These are phyloP conservation scores for Rhynchosporium agropyri DNA, from an alignment of 2,329 filamentous ascomycete species.

Conservation along the genomic window DNA sequence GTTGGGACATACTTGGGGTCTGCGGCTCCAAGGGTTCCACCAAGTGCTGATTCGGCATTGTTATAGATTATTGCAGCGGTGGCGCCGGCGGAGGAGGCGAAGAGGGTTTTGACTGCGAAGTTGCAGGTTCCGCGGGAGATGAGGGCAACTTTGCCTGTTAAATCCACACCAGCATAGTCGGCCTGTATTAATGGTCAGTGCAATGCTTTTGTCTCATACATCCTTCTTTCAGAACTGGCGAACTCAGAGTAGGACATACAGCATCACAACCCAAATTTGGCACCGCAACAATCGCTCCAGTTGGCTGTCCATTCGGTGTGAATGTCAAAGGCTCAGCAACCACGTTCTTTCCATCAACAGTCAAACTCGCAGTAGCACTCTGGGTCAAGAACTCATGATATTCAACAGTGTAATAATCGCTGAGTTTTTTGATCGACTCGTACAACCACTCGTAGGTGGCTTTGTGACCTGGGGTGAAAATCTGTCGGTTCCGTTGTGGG, in stretches of 20 bases:
- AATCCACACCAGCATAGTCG: slow-evolving; percentile 58
- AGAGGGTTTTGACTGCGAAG: slow-evolving; percentile 61
- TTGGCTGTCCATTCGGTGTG: slow-evolving; percentile 22
- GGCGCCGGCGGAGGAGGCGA: slow-evolving; percentile 69
- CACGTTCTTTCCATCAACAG: slow-evolving; percentile 20
- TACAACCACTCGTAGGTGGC: slow-evolving; percentile 50
- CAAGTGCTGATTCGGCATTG: slow-evolving; percentile 57
- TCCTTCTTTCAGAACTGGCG: too few relatives aligned
- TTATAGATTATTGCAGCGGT: slow-evolving; percentile 74
- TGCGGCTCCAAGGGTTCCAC: slow-evolving; percentile 66
- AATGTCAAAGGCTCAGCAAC: slow-evolving; percentile 26
- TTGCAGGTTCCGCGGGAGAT: slow-evolving; percentile 69
- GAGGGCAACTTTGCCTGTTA: slow-evolving; percentile 67
- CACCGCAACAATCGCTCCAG: slow-evolving; percentile 26
- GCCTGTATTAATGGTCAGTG: neutral
- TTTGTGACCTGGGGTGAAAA: slow-evolving; percentile 40
- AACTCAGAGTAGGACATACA: slow-evolving; percentile 31
- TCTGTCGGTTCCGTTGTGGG: slow-evolving; percentile 27
- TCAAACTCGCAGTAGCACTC: slow-evolving; percentile 19
- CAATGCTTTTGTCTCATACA: too few relatives aligned
- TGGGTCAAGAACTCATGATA: slow-evolving; percentile 34
- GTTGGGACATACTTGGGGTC: slow-evolving; percentile 48
- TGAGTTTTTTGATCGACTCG: slow-evolving; percentile 34
- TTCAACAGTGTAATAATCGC: slow-evolving; percentile 17
- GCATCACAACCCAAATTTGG: slow-evolving; percentile 32